Evolutionary conservation across 2,329 filamentous ascomycete genomes (phyloP).

Genomic region (Fusarium sp.): DNA sequence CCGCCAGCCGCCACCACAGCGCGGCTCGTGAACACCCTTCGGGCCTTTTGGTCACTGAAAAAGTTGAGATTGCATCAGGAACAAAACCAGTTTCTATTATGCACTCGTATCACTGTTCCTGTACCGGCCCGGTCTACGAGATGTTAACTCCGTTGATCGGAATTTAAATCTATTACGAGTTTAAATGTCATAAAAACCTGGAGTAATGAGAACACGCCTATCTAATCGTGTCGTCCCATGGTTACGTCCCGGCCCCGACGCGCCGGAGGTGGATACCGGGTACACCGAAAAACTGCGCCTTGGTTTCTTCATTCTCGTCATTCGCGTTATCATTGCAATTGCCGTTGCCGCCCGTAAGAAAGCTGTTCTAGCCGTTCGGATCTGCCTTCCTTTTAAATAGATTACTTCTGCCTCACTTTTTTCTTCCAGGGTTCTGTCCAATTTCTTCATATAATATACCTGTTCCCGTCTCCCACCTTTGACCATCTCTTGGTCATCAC

Average conservation of each 20-base stretch:
- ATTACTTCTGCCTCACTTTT: not conserved
- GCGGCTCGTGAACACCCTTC: slow-evolving; percentile 25
- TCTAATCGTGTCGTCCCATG: slow-evolving; percentile 17
- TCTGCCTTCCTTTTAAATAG: slow-evolving; percentile 15
- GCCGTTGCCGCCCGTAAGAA: slow-evolving; percentile 20
- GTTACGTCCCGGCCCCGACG: slow-evolving; percentile 7
- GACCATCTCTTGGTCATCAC: slow-evolving; percentile 1
- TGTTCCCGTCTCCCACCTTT: not conserved
- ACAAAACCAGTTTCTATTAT: slow-evolving; percentile 1
- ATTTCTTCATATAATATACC: not conserved
- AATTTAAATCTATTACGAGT: slow-evolving; percentile 22
- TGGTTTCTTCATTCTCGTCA: not conserved
- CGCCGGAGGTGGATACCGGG: slow-evolving; percentile 30
- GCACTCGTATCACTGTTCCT: not conserved
- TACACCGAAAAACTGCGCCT: slow-evolving; percentile 24
- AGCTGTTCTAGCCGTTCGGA: slow-evolving; percentile 31
- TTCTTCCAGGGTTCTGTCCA: not conserved
- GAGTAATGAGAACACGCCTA: slow-evolving; percentile 12
- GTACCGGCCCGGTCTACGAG: slow-evolving; percentile 2
- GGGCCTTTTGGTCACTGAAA: slow-evolving; percentile 26
- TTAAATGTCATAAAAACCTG: slow-evolving; percentile 30
- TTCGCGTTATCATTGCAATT: not conserved
- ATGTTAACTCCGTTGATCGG: slow-evolving; percentile 8
- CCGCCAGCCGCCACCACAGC: slow-evolving; percentile 28
- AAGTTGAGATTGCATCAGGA: not conserved